Base-by-base conservation (phyloP, 805 yeast species). In the Nakazawaea siamensis region DNA sequence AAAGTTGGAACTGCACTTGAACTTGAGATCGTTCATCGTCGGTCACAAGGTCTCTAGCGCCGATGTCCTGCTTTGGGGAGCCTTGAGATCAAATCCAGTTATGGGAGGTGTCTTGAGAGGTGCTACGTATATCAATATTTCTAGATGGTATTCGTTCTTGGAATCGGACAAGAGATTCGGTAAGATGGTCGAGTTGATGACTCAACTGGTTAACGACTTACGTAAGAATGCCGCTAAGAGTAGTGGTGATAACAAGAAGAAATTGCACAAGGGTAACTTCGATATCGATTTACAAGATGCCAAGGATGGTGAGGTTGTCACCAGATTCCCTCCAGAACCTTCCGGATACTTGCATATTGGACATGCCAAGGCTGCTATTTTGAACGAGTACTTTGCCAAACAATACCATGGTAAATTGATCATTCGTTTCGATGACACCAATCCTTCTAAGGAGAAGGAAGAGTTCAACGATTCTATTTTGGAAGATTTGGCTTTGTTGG, bases 261-360 rank as follows among this genome's bases (percentile, higher is more conserved):
- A 85, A 60, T 67, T 78, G 35, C 94, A 86, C 70, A 85, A 86
- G 66, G 97, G 98, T 43, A 88, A 82, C 60, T 92, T 82, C 48
- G 97, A 88, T 57, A 92, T 92, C 52, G 92, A 85, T 51, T 74
- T 92, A 46, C 83, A 82, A 40, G 94, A 78, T 56, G 99, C 99
- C 40, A 77, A 73, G 51, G 77, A 81, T 39, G 99, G 99, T 45
- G 68, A 88, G 62, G 99, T 92, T 39, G 97, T 94, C 36, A 94
- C 98, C 36, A 82, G 99, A 66, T 92, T 92, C 77, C 98, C 95
- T 34, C 99, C 99, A 45, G 99, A 92, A 68, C 99, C 99, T 41
- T 84, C 95, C 64, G 99, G 99, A 65, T 92, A 88, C 62, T 73
- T 92, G 62, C 99, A 92, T 64, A 92, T 92, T 63, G 99, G 99